Evolutionary conservation across 768 basidiomycete genomes (phyloP).

Genomic region (Cubamyces lactineus): DNA sequence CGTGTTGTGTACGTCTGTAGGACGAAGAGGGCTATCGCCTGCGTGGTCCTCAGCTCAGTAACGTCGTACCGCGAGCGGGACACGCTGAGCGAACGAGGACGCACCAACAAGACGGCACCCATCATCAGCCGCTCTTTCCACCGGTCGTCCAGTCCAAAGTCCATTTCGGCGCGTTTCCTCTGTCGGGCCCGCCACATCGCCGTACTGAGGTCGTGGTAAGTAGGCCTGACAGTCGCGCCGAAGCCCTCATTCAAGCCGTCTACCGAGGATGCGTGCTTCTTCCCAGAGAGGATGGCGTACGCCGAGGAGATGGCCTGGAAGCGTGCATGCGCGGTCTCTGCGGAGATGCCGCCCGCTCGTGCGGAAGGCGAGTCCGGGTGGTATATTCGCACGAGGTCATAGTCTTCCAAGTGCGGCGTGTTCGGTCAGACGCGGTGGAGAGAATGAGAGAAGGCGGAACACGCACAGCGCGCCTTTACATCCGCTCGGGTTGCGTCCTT

Average conservation of each 20-base stretch:
- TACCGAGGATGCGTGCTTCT: conserved; percentile 32
- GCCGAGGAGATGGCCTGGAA: conserved; percentile 73
- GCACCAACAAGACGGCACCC: conserved; percentile 55
- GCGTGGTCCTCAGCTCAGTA: not conserved
- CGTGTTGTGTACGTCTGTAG: conserved; percentile 32
- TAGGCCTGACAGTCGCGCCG: conserved; percentile 11
- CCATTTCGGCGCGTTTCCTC: conserved; percentile 42
- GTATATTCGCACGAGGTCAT: conserved; percentile 78
- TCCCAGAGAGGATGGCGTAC: conserved; percentile 65
- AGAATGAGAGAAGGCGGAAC: conserved; percentile 20
- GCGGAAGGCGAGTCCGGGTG: conserved; percentile 69
- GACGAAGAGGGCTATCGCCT: conserved; percentile 32
- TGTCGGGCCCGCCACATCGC: conserved; percentile 48
- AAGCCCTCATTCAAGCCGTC: conserved; percentile 26
- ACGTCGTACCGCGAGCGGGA: not conserved
- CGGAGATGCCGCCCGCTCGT: conserved; percentile 39
- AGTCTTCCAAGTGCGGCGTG: conserved; percentile 48
- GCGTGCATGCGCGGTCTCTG: conserved; percentile 58
- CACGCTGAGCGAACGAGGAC: conserved; percentile 9
- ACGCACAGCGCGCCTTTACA: conserved; percentile 45
- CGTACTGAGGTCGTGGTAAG: conserved; percentile 30
- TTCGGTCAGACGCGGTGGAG: not conserved
- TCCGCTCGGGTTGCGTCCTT: conserved; percentile 37
- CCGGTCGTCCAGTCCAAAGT: conserved; percentile 59
- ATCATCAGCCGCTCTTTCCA: conserved; percentile 70